A percentile compares a stretch with the other conserved stretches of the same genome.
Evolutionary conservation across 1,284 basidiomycete genomes (phyloP).

Genomic region (Marasmius sp.): DNA sequence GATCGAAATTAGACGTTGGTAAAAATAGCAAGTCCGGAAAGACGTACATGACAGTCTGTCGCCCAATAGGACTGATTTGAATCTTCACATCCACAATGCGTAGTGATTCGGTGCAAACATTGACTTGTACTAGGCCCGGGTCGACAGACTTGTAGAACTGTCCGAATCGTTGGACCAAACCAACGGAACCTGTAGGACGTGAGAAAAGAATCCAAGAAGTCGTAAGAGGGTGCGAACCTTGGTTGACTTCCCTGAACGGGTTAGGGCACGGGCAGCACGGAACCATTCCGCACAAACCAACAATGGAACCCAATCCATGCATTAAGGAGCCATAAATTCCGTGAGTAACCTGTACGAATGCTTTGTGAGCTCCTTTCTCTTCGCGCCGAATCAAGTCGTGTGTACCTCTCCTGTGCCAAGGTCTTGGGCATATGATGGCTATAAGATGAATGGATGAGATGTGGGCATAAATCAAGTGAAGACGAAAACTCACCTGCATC

Average conservation of each 20-base stretch:
- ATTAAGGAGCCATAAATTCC: conserved; percentile 85
- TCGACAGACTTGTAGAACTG: conserved; percentile 95
- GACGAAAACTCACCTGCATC: conserved; percentile 66
- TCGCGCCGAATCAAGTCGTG: conserved; percentile 1
- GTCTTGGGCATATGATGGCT: conserved; percentile 90
- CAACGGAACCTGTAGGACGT: conserved; percentile 69
- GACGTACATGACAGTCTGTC: conserved; percentile 75
- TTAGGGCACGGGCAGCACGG: conserved; percentile 86
- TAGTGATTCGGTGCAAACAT: conserved; percentile 88
- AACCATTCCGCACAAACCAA: conserved; percentile 75
- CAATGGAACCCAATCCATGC: conserved; percentile 57
- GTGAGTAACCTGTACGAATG: conserved; percentile 60
- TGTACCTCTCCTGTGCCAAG: conserved; percentile 64
- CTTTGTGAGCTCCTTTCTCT: conserved; percentile 6
- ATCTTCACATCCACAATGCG: conserved; percentile 92
- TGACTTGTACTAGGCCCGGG: conserved; percentile 89
- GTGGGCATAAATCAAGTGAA: conserved; percentile 15
- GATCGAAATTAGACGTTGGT: conserved; percentile 3
- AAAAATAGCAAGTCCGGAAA: not conserved
- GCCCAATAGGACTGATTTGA: conserved; percentile 84
- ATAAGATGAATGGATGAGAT: conserved; percentile 8
- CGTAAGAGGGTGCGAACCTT: conserved; percentile 47
- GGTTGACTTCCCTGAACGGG: conserved; percentile 78
- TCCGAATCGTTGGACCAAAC: conserved; percentile 89
- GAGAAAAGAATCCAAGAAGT: conserved; percentile 2